Percentiles rank a stretch among this genome's conserved stretches.
Conservation (phyloP, 2,329 filamentous ascomycete species). For the Ilyonectria sp. region DNA sequence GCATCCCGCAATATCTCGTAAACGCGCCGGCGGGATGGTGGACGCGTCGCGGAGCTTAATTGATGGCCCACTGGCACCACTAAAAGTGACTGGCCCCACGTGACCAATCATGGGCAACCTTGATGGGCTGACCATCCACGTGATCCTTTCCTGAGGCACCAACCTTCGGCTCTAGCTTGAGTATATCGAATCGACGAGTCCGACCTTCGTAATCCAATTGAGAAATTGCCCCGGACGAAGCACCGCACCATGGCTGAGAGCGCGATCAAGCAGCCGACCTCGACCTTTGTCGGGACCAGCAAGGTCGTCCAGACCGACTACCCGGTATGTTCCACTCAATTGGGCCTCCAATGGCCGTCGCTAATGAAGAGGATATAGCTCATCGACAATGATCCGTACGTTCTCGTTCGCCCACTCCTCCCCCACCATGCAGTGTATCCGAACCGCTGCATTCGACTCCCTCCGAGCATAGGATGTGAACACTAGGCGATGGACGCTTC, state of each 20-base stretch:
- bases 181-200: slow-evolving; percentile 44
- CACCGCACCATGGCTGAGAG: slow-evolving; percentile 57
- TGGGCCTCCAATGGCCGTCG: slow-evolving; percentile 37
- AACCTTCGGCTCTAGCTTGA: slow-evolving; percentile 43
- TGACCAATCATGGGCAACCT: slow-evolving; percentile 35
- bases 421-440: slow-evolving; percentile 18
- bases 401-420: slow-evolving; percentile 28
- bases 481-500: slow-evolving; percentile 43
- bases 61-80: slow-evolving; percentile 32
- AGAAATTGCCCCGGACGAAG: slow-evolving; percentile 49
- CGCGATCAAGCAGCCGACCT: slow-evolving; percentile 54
- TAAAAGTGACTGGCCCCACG: not conserved
- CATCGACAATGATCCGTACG: slow-evolving; percentile 98
- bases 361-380: slow-evolving; percentile 72
- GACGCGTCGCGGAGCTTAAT: slow-evolving; percentile 49
- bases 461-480: not conserved
- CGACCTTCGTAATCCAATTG: slow-evolving; percentile 47
- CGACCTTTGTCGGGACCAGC: slow-evolving; percentile 63
- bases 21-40: slow-evolving; percentile 33
- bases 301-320: slow-evolving; percentile 88
- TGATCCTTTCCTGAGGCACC: slow-evolving; percentile 52
- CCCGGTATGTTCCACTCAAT: slow-evolving; percentile 75
- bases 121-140: slow-evolving; percentile 49
- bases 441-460: not conserved
- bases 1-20: not conserved